Conservation (phyloP, 2,329 filamentous ascomycete species). For the Colletotrichum limetticola region DNA sequence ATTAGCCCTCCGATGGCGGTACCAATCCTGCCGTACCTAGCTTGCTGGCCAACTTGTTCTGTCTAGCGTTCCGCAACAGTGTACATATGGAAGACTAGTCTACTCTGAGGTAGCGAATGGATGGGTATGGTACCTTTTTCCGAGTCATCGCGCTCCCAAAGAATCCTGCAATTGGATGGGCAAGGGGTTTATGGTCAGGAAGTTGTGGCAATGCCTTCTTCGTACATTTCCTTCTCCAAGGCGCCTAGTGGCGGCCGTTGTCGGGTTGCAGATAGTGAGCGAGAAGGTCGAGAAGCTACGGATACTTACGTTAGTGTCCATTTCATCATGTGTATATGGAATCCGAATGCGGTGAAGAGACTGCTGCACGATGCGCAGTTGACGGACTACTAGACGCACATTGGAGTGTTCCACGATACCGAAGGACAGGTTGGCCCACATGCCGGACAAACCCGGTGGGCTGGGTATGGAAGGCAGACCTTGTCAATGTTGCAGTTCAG, state of each 20-base stretch:
- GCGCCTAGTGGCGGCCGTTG: constrained; percentile 11
- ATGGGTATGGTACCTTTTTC: background rate
- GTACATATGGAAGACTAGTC: background rate
- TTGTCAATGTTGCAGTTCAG: background rate
- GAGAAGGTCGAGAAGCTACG: background rate
- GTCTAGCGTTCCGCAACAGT: background rate
- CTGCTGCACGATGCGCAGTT: background rate
- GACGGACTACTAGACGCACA: constrained; percentile 22
- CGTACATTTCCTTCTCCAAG: background rate
- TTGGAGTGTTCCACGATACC: constrained; percentile 22
- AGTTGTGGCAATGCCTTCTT: background rate
- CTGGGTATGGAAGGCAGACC: constrained; percentile 12
- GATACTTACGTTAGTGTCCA: background rate
- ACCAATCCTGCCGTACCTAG: constrained; percentile 1
- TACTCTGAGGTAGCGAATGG: background rate
- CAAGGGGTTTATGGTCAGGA: background rate
- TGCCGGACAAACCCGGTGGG: constrained; percentile 19
- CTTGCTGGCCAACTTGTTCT: background rate
- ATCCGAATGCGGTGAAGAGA: background rate
- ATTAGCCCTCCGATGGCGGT: constrained; percentile 30
- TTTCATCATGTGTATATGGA: background rate
- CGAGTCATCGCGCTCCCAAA: background rate
- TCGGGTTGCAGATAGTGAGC: background rate
- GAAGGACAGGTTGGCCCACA: constrained; percentile 19
- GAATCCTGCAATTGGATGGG: background rate